These are phyloP conservation scores for Leavenworthia alabamica DNA, from an alignment of 345 rosid species.

Conservation along the genomic window DNA sequence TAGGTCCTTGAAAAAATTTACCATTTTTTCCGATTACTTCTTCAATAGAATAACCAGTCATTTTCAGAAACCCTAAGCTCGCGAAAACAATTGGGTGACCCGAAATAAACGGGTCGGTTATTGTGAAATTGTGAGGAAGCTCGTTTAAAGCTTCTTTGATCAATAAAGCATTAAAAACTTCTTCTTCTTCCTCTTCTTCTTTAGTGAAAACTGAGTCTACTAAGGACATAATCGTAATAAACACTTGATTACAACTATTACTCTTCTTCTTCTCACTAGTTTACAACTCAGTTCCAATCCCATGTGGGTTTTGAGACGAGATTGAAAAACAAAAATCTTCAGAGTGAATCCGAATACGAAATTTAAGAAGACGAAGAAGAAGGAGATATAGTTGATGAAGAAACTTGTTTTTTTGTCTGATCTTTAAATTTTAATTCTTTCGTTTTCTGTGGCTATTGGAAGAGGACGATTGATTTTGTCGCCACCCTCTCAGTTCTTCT, in stretches of 20 bases:
- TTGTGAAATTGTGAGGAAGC: conserved; percentile 69
- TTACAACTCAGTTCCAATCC: conserved; percentile 46
- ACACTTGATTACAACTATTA: background rate
- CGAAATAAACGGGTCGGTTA: conserved; percentile 73
- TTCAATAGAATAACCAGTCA: conserved; percentile 58
- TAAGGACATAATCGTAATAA: conserved; percentile 47
- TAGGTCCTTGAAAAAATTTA: conserved; percentile 70
- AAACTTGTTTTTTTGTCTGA: background rate
- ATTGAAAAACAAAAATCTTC: background rate
- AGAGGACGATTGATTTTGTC: conserved; percentile 6
- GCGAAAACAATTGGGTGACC: conserved; percentile 94
- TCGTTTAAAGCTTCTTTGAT: conserved; percentile 65
- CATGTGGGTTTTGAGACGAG: conserved; percentile 40
- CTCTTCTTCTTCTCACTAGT: conserved; percentile 24
- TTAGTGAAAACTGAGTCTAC: conserved; percentile 34
- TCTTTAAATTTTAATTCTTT: background rate
- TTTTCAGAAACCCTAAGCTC: conserved; percentile 64
- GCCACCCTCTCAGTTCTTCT: background rate
- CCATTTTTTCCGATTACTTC: conserved; percentile 82
- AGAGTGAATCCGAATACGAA: background rate
- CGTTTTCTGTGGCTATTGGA: conserved; percentile 25
- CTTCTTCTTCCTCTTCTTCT: conserved; percentile 18
- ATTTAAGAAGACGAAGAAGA: background rate
- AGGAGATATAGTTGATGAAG: background rate
- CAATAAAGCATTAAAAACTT: conserved; percentile 39